A percentile compares a stretch with the other conserved stretches of the same genome.
phyloP scores from a whole-genome alignment of 2,329 filamentous ascomycete species.

The Trichoderma breve region DNA sequence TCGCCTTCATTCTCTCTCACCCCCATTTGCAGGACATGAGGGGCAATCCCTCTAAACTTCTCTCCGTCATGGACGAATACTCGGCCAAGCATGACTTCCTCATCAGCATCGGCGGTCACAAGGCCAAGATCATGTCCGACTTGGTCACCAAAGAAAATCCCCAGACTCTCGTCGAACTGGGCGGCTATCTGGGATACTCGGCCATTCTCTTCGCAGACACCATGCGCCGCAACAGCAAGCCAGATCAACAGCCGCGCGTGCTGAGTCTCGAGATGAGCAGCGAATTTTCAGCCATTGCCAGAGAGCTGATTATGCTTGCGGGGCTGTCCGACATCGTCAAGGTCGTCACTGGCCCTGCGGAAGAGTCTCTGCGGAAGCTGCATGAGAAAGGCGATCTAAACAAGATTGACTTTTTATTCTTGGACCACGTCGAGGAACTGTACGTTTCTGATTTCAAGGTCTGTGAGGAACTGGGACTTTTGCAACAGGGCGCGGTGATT shows the following conservation, averaged over 20 bases:
- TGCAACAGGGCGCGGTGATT: slow-evolving; percentile 61
- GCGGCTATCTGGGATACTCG: slow-evolving; percentile 80
- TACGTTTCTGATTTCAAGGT: slow-evolving; percentile 75
- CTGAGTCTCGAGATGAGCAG: slow-evolving; percentile 72
- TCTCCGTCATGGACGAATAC: slow-evolving; percentile 7
- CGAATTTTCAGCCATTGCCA: slow-evolving; percentile 69
- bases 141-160: slow-evolving; percentile 67
- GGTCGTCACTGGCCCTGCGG: slow-evolving; percentile 67
- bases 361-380: slow-evolving; percentile 62
- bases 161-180: slow-evolving; percentile 71
- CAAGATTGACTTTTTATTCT: slow-evolving; percentile 69
- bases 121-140: slow-evolving; percentile 67
- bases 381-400: slow-evolving; percentile 51
- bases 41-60: neutral
- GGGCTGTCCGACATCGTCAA: slow-evolving; percentile 69
- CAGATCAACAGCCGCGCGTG: slow-evolving; percentile 60
- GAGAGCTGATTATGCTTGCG: slow-evolving; percentile 68
- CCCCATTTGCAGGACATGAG: neutral
- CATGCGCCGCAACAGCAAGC: slow-evolving; percentile 48
- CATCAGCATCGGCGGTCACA: slow-evolving; percentile 77
- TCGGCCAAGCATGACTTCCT: slow-evolving; percentile 37
- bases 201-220: slow-evolving; percentile 71
- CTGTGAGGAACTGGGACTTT: slow-evolving; percentile 66
- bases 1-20: slow-evolving; percentile 4
- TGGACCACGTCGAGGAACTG: slow-evolving; percentile 78